Percentiles rank a stretch among this genome's conserved stretches.
Conservation (phyloP, 495 filamentous ascomycete genomes). For the Podospora appendiculata region DNA sequence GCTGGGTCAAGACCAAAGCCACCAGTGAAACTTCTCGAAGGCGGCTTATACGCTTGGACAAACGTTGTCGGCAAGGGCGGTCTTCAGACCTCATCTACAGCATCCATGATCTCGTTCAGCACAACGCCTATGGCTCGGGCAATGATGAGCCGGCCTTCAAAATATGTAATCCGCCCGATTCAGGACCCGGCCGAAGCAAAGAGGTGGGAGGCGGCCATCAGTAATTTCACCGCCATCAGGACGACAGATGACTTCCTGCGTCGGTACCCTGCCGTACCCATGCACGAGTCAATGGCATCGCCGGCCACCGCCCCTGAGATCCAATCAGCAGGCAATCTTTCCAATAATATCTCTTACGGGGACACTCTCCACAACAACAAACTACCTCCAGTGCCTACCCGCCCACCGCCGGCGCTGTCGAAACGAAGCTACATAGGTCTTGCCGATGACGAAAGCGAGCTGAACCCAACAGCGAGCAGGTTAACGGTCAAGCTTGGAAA, state of each 20-base stretch:
- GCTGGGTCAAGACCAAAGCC: conserved; percentile 52
- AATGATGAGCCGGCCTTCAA: conserved; percentile 13
- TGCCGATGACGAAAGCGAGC: conserved; percentile 46
- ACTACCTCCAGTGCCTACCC: conserved; percentile 40
- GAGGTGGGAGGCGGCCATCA: conserved; percentile 30
- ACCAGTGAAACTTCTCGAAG: conserved; percentile 63
- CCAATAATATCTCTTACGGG: no score
- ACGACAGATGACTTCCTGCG: conserved; percentile 70
- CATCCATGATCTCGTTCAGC: conserved; percentile 4
- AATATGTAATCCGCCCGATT: conserved; percentile 17
- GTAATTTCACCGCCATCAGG: conserved; percentile 33
- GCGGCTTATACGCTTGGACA: conserved; percentile 81
- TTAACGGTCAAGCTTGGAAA: conserved; percentile 22
- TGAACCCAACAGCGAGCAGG: conserved; percentile 38
- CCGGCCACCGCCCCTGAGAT: conserved; percentile 14
- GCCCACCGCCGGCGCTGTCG: conserved; percentile 79
- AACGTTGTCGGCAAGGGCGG: conserved; percentile 65
- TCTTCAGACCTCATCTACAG: conserved; percentile 34
- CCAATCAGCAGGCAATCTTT: conserved; percentile 3
- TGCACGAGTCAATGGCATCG: conserved; percentile 70
- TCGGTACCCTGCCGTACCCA: conserved; percentile 67
- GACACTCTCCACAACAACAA: no score
- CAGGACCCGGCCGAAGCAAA: conserved; percentile 30
- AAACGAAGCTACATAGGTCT: conserved; percentile 85
- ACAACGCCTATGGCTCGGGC: conserved; percentile 11